A percentile compares a stretch with the other conserved stretches of the same genome.
These are phyloP conservation scores for Nitzschia palea DNA, from an alignment of 108 stramenopile genomes.

Conservation along the genomic window DNA sequence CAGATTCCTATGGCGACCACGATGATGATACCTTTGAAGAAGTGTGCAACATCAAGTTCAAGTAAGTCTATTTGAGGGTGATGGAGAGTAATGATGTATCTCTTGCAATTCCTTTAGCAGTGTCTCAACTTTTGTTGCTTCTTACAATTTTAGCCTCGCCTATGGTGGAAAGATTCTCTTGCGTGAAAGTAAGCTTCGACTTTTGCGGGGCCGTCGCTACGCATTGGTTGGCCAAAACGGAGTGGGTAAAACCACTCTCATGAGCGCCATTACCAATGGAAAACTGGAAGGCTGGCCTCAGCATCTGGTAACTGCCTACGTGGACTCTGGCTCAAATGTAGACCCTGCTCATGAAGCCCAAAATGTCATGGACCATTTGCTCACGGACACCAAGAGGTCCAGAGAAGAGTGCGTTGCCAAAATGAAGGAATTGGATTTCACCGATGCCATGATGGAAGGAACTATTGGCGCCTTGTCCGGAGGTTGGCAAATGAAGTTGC, in stretches of 20 bases:
- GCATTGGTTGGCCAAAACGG: slow-evolving; percentile 97
- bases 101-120: not conserved
- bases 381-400: slow-evolving; percentile 39
- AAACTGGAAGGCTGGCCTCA: slow-evolving; percentile 97
- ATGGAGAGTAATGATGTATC: not conserved
- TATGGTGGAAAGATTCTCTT: slow-evolving; percentile 98
- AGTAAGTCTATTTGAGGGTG: slow-evolving; percentile 21
- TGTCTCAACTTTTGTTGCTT: not conserved
- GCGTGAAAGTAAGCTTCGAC: slow-evolving; percentile 90
- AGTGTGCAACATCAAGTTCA: slow-evolving; percentile 89
- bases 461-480: slow-evolving; percentile 93
- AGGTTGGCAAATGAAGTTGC: slow-evolving; percentile 96
- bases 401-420: slow-evolving; percentile 80
- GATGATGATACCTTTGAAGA: slow-evolving; percentile 90
- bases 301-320: slow-evolving; percentile 90
- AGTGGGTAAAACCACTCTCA: slow-evolving; percentile 90
- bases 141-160: slow-evolving; percentile 62
- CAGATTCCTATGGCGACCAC: slow-evolving; percentile 77
- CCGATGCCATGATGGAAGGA: slow-evolving; percentile 82
- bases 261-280: slow-evolving; percentile 96
- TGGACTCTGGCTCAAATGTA: slow-evolving; percentile 92
- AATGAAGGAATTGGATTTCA: slow-evolving; percentile 81
- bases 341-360: slow-evolving; percentile 87
- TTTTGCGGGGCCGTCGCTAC: slow-evolving; percentile 96
- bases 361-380: slow-evolving; percentile 59